Evolutionary conservation across 1,284 basidiomycete species (phyloP).

Genomic region (Trametes versicolor): DNA sequence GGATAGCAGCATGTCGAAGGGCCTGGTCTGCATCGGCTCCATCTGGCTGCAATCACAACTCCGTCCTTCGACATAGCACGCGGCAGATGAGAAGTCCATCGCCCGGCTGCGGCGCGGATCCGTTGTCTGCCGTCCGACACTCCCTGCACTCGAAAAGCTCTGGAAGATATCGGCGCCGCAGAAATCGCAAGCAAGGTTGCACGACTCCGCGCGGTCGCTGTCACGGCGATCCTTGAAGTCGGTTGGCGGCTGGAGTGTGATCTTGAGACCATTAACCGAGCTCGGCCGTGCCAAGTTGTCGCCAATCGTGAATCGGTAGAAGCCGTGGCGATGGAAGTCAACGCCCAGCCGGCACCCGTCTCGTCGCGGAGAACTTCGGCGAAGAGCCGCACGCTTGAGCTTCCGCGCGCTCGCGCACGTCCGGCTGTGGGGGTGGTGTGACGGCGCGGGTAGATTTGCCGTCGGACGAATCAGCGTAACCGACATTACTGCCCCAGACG

Average conservation of each 20-base stretch:
- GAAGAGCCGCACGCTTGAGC: slow-evolving; percentile 55
- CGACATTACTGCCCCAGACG: neutral
- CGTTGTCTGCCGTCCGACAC: slow-evolving; percentile 46
- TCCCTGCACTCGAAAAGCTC: slow-evolving; percentile 74
- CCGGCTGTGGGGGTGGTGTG: neutral
- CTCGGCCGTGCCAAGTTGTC: neutral
- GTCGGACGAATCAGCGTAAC: slow-evolving; percentile 4
- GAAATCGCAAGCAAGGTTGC: slow-evolving; percentile 70
- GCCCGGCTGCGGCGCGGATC: slow-evolving; percentile 36
- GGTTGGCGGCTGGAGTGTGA: slow-evolving; percentile 14
- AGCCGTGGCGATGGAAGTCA: neutral
- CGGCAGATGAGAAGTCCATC: slow-evolving; percentile 66
- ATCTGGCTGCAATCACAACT: slow-evolving; percentile 67
- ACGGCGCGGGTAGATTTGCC: neutral
- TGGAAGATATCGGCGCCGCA: slow-evolving; percentile 82
- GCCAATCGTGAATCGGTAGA: neutral
- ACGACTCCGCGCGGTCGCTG: slow-evolving; percentile 17
- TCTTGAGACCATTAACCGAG: neutral
- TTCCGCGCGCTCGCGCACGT: slow-evolving; percentile 12
- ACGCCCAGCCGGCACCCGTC: slow-evolving; percentile 13
- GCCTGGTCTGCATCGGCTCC: slow-evolving; percentile 64
- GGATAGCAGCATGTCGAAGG: slow-evolving; percentile 49
- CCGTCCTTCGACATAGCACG: slow-evolving; percentile 80
- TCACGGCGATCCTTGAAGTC: slow-evolving; percentile 2
- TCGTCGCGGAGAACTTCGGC: slow-evolving; percentile 60